Evolutionary conservation across 2,329 filamentous ascomycete species (phyloP).

Genomic region (Epichloe sibirici): DNA sequence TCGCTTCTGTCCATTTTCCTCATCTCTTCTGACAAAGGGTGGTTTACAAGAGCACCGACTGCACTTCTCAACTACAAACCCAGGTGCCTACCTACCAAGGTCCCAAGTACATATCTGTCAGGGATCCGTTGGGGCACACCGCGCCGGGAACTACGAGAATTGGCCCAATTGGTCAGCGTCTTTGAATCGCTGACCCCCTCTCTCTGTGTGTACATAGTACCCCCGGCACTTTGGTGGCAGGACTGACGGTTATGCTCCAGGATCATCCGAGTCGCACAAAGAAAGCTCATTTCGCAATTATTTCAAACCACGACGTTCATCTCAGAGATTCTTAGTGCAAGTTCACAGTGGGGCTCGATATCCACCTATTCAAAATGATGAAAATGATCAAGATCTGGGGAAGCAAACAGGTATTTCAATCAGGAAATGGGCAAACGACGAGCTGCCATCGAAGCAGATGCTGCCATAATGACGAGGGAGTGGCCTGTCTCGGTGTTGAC

Average conservation of each 20-base stretch:
- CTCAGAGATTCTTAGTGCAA: neutral
- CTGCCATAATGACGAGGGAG: neutral
- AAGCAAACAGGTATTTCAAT: neutral
- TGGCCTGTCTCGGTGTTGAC: neutral
- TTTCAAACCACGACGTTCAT: neutral
- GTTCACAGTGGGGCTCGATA: neutral
- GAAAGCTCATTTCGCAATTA: neutral
- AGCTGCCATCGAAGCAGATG: neutral
- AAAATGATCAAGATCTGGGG: neutral
- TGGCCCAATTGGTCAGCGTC: constrained; percentile 1
- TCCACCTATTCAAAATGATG: neutral
- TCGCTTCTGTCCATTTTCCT: neutral
- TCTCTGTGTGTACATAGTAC: neutral
- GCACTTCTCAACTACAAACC: neutral
- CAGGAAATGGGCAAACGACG: neutral
- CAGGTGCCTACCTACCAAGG: neutral
- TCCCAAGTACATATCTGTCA: neutral
- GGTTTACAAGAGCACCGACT: neutral
- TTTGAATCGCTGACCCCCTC: neutral
- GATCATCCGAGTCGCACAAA: neutral
- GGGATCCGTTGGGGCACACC: neutral
- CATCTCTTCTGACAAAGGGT: neutral
- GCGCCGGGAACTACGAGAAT: neutral
- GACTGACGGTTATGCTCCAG: neutral
- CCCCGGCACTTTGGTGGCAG: neutral